phyloP scores from a whole-genome alignment of 2,329 filamentous ascomycete genomes.

The Claviceps quebecensis region DNA sequence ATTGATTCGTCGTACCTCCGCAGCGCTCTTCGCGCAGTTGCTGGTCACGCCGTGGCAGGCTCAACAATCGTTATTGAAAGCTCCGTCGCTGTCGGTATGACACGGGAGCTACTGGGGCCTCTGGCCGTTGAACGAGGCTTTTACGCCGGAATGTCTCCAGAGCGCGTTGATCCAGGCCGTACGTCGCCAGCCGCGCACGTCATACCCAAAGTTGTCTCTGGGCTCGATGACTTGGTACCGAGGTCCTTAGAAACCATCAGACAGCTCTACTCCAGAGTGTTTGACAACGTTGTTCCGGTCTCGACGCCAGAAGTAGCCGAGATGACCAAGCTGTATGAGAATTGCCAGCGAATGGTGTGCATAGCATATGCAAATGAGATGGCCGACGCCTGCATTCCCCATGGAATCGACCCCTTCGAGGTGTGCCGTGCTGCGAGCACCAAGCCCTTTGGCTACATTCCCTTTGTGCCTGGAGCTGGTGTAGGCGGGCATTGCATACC shows the following conservation, averaged over 20 bases:
- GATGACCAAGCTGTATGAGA: conserved; percentile 45
- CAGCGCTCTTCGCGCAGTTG: conserved; percentile 28
- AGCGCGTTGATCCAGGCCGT: conserved; percentile 39
- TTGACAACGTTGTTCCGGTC: conserved; percentile 33
- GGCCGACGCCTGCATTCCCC: conserved; percentile 33
- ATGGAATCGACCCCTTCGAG: conserved; percentile 35
- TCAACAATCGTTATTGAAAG: conserved; percentile 38
- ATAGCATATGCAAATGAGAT: conserved; percentile 44
- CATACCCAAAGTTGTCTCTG: conserved; percentile 41
- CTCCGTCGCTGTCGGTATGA: conserved; percentile 41
- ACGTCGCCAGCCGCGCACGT: conserved; percentile 22
- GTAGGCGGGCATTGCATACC: conserved; percentile 44
- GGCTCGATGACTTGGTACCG: conserved; percentile 31
- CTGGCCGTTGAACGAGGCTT: conserved; percentile 27
- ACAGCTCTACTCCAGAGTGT: conserved; percentile 31
- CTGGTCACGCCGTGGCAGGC: conserved; percentile 26
- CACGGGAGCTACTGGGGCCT: conserved; percentile 32
- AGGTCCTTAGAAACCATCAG: conserved; percentile 30
- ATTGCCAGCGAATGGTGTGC: conserved; percentile 41
- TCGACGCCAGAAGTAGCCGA: conserved; percentile 40
- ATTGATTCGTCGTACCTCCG: conserved; percentile 33
- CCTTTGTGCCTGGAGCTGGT: conserved; percentile 32
- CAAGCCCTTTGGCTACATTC: conserved; percentile 39
- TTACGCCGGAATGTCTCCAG: conserved; percentile 36
- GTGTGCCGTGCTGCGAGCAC: conserved; percentile 33